phyloP scores from a whole-genome alignment of 2,329 filamentous ascomycete genomes.

The Hirsutella thompsonii region DNA sequence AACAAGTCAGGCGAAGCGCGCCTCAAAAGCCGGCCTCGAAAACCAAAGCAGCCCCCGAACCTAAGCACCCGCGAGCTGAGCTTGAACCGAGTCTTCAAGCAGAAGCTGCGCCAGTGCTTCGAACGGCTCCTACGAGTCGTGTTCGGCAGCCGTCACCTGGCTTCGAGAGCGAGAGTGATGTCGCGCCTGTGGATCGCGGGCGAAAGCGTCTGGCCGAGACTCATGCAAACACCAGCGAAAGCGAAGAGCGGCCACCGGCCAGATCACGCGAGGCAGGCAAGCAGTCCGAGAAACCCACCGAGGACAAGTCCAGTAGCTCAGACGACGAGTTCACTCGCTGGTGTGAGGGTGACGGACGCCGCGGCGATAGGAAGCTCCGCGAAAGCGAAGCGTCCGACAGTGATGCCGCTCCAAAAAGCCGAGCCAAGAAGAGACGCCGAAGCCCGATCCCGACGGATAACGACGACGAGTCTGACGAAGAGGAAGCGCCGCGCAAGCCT shows the following conservation, averaged over 20 bases:
- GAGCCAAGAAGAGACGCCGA: no score
- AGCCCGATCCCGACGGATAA: not conserved
- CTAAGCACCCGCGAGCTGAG: no score
- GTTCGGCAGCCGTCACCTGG: not conserved
- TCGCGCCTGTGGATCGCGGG: not conserved
- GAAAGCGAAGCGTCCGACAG: not conserved
- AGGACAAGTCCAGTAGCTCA: not conserved
- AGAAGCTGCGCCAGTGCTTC: not conserved
- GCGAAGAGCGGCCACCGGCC: no score
- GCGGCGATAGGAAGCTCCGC: not conserved
- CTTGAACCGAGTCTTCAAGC: not conserved
- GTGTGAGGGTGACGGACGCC: no score
- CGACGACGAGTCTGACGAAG: constrained; percentile 4
- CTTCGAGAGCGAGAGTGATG: constrained; percentile 1
- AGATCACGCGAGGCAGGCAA: no score
- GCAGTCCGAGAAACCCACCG: not conserved
- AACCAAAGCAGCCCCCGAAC: no score
- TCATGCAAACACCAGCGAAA: not conserved
- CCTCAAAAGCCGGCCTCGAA: no score
- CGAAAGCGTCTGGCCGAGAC: not conserved
- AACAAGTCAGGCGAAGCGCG: no score
- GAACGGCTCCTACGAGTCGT: not conserved
- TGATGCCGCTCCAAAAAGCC: no score
- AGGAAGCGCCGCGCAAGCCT: not conserved
- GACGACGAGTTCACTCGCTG: not conserved